These are phyloP conservation scores for Linderniella brevidens DNA, from an alignment of 257 asterid genomes.

Conservation along the genomic window DNA sequence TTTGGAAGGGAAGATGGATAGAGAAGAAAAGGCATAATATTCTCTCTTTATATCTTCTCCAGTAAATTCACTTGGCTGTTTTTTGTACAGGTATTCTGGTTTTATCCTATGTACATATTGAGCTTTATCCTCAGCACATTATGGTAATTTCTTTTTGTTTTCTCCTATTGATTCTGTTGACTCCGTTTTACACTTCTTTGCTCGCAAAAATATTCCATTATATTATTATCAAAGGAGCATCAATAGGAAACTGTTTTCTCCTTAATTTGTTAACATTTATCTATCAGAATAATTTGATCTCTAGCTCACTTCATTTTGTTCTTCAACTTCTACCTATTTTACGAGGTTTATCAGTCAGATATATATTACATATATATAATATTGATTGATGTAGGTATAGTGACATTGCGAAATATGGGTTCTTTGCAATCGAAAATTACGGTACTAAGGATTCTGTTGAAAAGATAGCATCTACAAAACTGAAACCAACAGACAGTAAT, in stretches of 20 bases:
- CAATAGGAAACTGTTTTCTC: no score
- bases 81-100: slow-evolving; percentile 75
- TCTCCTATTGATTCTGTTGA: slow-evolving; percentile 2
- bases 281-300: no score
- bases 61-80: slow-evolving; percentile 10
- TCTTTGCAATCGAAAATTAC: slow-evolving; percentile 42
- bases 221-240: no score
- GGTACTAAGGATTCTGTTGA: slow-evolving; percentile 23
- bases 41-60: slow-evolving; percentile 10
- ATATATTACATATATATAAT: no score
- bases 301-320: no score
- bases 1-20: slow-evolving; percentile 4
- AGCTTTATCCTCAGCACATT: slow-evolving; percentile 75
- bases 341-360: neutral
- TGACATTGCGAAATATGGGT: slow-evolving; percentile 81
- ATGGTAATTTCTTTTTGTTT: slow-evolving; percentile 39
- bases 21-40: slow-evolving; percentile 3
- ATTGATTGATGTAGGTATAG: slow-evolving; percentile 42
- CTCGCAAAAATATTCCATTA: no score
- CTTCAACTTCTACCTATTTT: no score
- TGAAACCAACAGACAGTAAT: slow-evolving; percentile 21
- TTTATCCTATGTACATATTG: slow-evolving; percentile 87
- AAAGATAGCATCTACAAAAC: slow-evolving; percentile 19
- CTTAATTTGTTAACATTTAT: no score
- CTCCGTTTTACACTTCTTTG: neutral